Evolutionary conservation across 2,329 filamentous ascomycete genomes (phyloP), one percentile per base, ranked within the genome.

Genomic region (Colletotrichum australisinense): DNA sequence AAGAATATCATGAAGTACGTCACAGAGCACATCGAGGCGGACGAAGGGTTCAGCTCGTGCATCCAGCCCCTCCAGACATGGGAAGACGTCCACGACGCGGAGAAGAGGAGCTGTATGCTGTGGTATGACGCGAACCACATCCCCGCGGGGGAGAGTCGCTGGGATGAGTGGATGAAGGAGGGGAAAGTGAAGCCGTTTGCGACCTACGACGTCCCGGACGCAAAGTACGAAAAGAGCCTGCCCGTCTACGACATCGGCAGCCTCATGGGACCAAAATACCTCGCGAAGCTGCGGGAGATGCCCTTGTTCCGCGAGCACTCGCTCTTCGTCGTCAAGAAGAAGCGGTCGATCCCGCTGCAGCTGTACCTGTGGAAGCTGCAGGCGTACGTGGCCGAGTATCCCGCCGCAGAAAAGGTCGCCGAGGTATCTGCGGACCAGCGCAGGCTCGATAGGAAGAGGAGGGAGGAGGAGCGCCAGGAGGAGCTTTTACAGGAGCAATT

Each of bases 291-390:
- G 22, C 32, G 19, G 11, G 53, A 69, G 46, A 53, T 60, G 2
- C 52, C 72, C 7, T 9, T 75, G 9, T 76, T 76, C 42, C 62
- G 42, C 11, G 67, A 74, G 3, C 82, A 82, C 2, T 53, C 67
- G 26, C 72, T 87, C 24, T 83, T 86, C 65, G 80, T 90, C 72
- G 76, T 90, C 67, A 56, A 67, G 16, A 80, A 77, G 60, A 77
- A 79, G 49, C 78, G 82, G 80, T 73, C 82, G 81, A 78, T 84
- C 26, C 79, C 83, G 16, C 62, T 90, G 58, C 88, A 90, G 78
- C 69, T 86, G 67, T 82, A 85, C 66, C 81, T 92, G 8, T 92
- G 90, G 90, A 88, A 86, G 74, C 78, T 92, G 9, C 88, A 92
- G 73, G 89, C 89, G 1, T 92, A 89, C 76, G 59, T 90, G 42